A percentile compares a stretch with the other conserved stretches of the same genome.
Evolutionary conservation across 164 flowering plant species (phyloP).

Genomic region (Saururus chinensis): DNA sequence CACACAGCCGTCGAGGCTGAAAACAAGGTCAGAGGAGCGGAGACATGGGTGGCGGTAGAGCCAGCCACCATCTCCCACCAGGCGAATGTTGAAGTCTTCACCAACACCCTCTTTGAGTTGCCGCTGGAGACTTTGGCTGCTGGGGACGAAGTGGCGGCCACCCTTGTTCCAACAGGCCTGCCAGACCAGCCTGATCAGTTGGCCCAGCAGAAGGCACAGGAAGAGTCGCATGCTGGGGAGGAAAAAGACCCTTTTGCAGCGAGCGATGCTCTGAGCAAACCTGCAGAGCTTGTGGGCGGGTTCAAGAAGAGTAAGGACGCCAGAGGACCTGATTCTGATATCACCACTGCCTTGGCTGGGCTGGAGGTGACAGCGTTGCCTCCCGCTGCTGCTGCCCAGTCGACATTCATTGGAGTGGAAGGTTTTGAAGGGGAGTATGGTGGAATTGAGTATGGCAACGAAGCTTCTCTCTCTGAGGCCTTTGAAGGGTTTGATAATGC

Average conservation of each 20-base stretch:
- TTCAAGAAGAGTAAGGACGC: slow-evolving; percentile 74
- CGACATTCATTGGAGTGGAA: slow-evolving; percentile 72
- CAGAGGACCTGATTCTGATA: slow-evolving; percentile 28
- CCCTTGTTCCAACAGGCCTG: slow-evolving; percentile 18
- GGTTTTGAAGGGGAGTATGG: slow-evolving; percentile 98
- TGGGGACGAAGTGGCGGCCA: slow-evolving; percentile 71
- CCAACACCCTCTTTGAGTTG: slow-evolving; percentile 54
- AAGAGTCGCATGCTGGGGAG: slow-evolving; percentile 22
- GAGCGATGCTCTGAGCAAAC: slow-evolving; percentile 68
- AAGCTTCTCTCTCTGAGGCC: slow-evolving; percentile 60
- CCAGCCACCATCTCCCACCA: slow-evolving; percentile 43
- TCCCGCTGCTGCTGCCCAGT: slow-evolving; percentile 82
- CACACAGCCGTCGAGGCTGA: slow-evolving; percentile 74
- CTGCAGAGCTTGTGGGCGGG: slow-evolving; percentile 64
- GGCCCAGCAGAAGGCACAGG: slow-evolving; percentile 14
- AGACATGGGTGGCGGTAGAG: slow-evolving; percentile 55
- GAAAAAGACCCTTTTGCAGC: slow-evolving; percentile 95
- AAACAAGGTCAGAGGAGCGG: slow-evolving; percentile 78
- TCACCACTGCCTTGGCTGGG: slow-evolving; percentile 62
- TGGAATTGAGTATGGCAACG: slow-evolving; percentile 74
- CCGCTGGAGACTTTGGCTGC: slow-evolving; percentile 77
- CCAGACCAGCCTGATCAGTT: slow-evolving; percentile 26
- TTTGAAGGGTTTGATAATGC: slow-evolving; percentile 88
- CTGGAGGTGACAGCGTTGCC: slow-evolving; percentile 83
- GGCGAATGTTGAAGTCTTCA: slow-evolving; percentile 48